Evolutionary conservation across 768 basidiomycete genomes (phyloP).

Genomic region (Podaxis sp.): DNA sequence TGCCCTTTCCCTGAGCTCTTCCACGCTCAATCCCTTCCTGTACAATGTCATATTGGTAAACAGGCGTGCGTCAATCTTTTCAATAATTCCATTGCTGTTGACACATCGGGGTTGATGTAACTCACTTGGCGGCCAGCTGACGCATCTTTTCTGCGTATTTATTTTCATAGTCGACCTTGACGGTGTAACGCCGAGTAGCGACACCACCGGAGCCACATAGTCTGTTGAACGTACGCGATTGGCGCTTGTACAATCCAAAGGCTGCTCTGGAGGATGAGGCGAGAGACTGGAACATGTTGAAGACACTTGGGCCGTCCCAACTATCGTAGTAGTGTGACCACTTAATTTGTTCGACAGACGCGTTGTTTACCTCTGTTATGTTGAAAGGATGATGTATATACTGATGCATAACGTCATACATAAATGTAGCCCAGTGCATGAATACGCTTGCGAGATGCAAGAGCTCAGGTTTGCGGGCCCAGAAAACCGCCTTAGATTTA

Average conservation of each 20-base stretch:
- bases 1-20: slow-evolving; percentile 27
- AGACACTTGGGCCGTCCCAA: background rate
- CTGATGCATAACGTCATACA: background rate
- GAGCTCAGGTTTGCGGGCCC: too few species aligned
- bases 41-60: slow-evolving; percentile 12
- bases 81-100: slow-evolving; percentile 21
- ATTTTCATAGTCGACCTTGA: slow-evolving; percentile 22
- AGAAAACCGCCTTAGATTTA: background rate
- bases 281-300: background rate
- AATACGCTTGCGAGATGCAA: background rate
- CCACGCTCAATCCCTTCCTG: slow-evolving; percentile 44
- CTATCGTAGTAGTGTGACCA: background rate
- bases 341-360: background rate
- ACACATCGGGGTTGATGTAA: slow-evolving; percentile 3
- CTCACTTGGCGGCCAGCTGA: slow-evolving; percentile 47
- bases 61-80: slow-evolving; percentile 20
- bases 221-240: background rate
- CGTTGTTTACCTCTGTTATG: slow-evolving; percentile 5
- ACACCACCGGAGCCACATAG: background rate
- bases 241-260: background rate
- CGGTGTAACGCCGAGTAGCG: background rate
- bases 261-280: background rate
- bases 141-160: slow-evolving; percentile 75
- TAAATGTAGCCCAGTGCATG: background rate
- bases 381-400: background rate